Evolutionary conservation across 768 basidiomycete genomes (phyloP), one percentile per base, ranked within the genome.

Genomic region (Naganishia vaughanmartiniae): DNA sequence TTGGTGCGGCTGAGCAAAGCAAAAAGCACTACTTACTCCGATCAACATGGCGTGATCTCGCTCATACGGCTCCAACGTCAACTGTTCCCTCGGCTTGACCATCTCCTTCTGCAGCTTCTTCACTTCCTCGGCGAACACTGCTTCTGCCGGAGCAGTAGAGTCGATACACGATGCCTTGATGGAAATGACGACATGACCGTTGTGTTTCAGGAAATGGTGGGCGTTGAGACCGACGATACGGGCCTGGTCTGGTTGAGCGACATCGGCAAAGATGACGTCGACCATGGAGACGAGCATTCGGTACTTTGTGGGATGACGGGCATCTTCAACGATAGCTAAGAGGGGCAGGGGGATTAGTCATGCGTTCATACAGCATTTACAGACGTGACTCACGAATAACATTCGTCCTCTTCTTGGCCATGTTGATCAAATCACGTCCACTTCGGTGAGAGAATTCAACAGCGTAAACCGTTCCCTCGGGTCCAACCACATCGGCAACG

Each of bases 91-190:
- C 17, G 96, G 93, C 84, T 93, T 97, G 84, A 99, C 89, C 75
- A 87, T 89, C 77, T 84, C 85, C 56, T 85, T 84, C 80, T 89
- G 88, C 77, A 98, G 84, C 73, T 83, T 86, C 80, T 92, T 87
- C 51, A 97, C 90, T 83, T 98, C 92, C 45, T 85, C 83, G 1
- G 92, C 89, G 76, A 98, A 99, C 56, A 98, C 89, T 30, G 88
- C 88, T 73, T 92, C 91, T 12, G 96, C 88, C 2, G 92, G 87
- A 3, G 86, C 87, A n/a, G 94, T 97, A 53, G 93, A 97, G 82
- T 99, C 96, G 81, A 99, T 90, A 85, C 96, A 99, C 77, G 90
- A 93, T 34, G 96, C 96, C 85, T 99, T 99, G 87, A 99, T 96
- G 67, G 95, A 98, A 73, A 99, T 93, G 76, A 99, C 88, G 76